These are phyloP conservation scores for Phytophthora macrochlamydospora DNA, from an alignment of 352 stramenopile genomes.

Conservation along the genomic window DNA sequence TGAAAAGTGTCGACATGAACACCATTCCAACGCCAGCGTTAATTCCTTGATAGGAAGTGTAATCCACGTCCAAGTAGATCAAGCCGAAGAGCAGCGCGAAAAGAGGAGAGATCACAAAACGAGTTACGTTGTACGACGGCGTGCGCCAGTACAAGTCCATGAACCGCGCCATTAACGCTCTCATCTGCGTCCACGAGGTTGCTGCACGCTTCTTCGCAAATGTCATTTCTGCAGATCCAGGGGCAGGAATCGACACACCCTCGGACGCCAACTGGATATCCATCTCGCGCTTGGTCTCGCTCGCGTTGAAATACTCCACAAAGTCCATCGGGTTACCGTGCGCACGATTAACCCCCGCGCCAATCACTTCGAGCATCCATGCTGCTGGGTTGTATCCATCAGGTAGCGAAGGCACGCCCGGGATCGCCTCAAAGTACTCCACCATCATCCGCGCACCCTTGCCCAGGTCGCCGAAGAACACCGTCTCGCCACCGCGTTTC, in stretches of 20 bases:
- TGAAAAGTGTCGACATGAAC: conserved; percentile 87
- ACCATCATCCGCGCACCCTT: conserved; percentile 46
- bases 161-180: conserved; percentile 43
- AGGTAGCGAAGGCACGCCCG: conserved; percentile 49
- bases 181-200: conserved; percentile 31
- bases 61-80: conserved; percentile 49
- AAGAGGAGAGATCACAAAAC: conserved; percentile 49
- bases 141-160: conserved; percentile 56
- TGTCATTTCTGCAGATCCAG: conserved; percentile 18
- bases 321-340: conserved; percentile 25
- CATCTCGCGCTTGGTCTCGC: conserved; percentile 27
- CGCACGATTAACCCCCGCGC: conserved; percentile 56
- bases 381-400: conserved; percentile 85
- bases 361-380: conserved; percentile 85
- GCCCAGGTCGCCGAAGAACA: conserved; percentile 87
- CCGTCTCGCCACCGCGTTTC: conserved; percentile 76
- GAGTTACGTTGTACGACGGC: conserved; percentile 60
- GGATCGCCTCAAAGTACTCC: conserved; percentile 74
- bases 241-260: conserved; percentile 25
- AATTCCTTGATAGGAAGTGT: conserved; percentile 53
- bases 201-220: conserved; percentile 46
- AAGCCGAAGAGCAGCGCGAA: conserved; percentile 47
- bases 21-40: conserved; percentile 76
- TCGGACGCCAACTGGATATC: conserved; percentile 25
- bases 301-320: conserved; percentile 32